Evolutionary conservation across 331 rosid genomes (phyloP), one percentile per base, ranked within the genome.

Genomic region (Malus hybrid): DNA sequence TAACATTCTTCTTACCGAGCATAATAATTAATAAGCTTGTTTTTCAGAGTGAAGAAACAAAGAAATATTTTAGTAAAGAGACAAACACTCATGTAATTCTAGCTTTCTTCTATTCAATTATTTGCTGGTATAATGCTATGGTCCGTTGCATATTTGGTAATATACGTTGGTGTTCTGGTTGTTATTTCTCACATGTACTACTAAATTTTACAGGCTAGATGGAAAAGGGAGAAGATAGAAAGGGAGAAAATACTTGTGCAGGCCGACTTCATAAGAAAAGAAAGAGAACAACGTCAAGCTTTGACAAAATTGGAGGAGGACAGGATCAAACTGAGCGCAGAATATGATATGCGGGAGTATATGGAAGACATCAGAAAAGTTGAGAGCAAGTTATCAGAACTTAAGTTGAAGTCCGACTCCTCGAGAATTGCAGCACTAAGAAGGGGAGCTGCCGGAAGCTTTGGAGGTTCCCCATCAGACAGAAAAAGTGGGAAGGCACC

Each of bases 291-390:
- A 52, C 62, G 5, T 44, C 86, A 85, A 75, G 79, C 56, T 16
- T 69, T 32, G 71, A 70, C 73, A 39, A 83, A 82, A 80, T 56
- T 76, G 52, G 87, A 87, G 80, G 86, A 83, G 80, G 87, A 85
- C 31, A 54, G 29, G 59, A 57, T 83, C 10, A 80, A 86, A 82
- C 78, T 73, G 78, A 87, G 84, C 54, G 88, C 91, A 39, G 83
- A 83, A 20, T 28, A 13, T 55, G 83, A 84, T 12, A 32, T 66
- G 71, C 86, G 67, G 80, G 79, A 79, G 57, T 55, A 85, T 67
- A 83, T 67, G 71, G 85, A 90, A n/a, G 82, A 79, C 55, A 83
- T 86, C 50, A 79, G 67, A 67, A 79, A 74, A 83, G 83, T 90
- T 14, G 86, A 86, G 78, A 77, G 65, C 42, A 80, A 85, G 75